phyloP scores from a whole-genome alignment of 2,329 filamentous ascomycete genomes.

The Penicillium sp. region DNA sequence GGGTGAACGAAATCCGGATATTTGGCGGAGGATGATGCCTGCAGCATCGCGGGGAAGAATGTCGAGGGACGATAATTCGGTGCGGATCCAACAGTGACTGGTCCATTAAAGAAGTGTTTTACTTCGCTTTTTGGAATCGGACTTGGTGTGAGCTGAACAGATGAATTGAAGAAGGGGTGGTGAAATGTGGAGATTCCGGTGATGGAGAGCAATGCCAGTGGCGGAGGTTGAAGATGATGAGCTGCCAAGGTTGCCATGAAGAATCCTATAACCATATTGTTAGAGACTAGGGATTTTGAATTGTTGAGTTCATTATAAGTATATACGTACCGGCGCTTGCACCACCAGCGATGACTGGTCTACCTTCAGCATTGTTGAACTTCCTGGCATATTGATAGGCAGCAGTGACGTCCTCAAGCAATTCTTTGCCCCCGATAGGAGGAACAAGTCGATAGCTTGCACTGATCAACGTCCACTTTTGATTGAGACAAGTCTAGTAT shows the following conservation, averaged over 20 bases:
- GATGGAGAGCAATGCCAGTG: background rate
- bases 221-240: slow-evolving; percentile 2
- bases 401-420: slow-evolving; percentile 1
- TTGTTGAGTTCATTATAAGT: too few relatives aligned
- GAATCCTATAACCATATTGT: background rate
- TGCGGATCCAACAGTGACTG: background rate
- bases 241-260: background rate
- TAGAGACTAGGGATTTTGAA: too few relatives aligned
- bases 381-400: background rate
- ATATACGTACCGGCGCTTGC: background rate
- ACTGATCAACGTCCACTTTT: background rate
- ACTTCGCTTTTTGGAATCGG: background rate
- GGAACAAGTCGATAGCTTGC: background rate
- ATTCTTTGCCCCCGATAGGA: background rate
- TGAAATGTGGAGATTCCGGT: background rate
- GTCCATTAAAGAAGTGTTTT: background rate
- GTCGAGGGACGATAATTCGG: background rate
- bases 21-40: background rate
- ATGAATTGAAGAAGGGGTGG: slow-evolving; percentile 1
- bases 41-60: background rate
- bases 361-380: background rate
- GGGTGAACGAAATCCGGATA: background rate
- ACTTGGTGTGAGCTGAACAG: background rate
- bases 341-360: background rate
- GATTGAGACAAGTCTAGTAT: background rate